A percentile compares a stretch with the other conserved stretches of the same genome.
Conservation (phyloP, 352 stramenopile species). For the Phytophthora meadii region DNA sequence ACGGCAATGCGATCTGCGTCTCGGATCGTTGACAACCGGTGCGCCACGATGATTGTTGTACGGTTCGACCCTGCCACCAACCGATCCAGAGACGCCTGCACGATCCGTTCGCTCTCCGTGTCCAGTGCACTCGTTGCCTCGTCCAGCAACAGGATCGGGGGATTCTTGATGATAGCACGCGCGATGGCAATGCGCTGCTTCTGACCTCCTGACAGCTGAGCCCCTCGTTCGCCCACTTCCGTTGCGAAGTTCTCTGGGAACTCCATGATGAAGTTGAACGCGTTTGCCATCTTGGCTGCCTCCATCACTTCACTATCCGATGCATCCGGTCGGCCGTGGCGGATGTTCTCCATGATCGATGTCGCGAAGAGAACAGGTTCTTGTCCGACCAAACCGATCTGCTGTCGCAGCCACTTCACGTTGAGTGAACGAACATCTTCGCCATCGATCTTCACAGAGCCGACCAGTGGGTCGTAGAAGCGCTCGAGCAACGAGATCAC, state of each 20-base stretch:
- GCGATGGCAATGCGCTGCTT: constrained; percentile 94
- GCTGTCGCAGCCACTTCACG: constrained; percentile 59
- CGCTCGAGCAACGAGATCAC: constrained; percentile 59
- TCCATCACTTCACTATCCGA: constrained; percentile 68
- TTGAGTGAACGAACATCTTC: constrained; percentile 75
- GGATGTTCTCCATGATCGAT: constrained; percentile 79
- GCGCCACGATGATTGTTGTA: constrained; percentile 95
- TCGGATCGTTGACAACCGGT: constrained; percentile 94
- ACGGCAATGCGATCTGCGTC: constrained; percentile 96
- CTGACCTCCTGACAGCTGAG: constrained; percentile 93
- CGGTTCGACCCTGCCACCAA: constrained; percentile 49
- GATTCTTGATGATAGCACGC: constrained; percentile 91
- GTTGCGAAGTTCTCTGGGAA: constrained; percentile 93
- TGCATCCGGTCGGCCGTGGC: constrained; percentile 50
- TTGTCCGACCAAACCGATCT: constrained; percentile 91
- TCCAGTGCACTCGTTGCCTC: constrained; percentile 92
- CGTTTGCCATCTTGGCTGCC: constrained; percentile 84
- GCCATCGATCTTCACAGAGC: constrained; percentile 52
- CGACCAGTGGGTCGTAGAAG: constrained; percentile 60
- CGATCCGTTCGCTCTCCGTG: constrained; percentile 79
- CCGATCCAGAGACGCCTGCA: constrained; percentile 82
- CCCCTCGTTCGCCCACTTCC: constrained; percentile 85
- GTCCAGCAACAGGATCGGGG: constrained; percentile 89
- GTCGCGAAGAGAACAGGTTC: constrained; percentile 79
- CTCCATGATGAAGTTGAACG: constrained; percentile 91